Conservation (phyloP, 106 monocot genomes). For the Dendrobium chrysotoxum region DNA sequence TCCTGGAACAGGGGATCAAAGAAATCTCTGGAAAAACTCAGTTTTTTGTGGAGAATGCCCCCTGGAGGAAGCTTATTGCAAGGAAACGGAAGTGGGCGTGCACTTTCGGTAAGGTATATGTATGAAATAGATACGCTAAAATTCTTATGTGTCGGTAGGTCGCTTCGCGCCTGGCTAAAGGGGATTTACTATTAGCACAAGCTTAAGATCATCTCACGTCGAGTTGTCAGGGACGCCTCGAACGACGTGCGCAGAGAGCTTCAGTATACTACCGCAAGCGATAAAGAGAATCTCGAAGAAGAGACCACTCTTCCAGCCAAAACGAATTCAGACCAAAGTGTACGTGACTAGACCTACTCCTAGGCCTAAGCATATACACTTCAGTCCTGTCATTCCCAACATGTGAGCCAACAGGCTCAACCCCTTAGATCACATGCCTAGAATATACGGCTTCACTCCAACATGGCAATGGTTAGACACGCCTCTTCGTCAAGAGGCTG, state of each 20-base stretch:
- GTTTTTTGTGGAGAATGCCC: constrained; percentile 14
- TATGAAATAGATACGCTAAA: constrained; percentile 5
- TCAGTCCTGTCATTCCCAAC: background rate
- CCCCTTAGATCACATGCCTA: constrained; percentile 1
- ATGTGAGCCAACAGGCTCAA: constrained; percentile 5
- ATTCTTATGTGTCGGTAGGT: background rate
- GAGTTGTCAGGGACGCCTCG: too few relatives aligned
- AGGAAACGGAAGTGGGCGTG: constrained; percentile 7
- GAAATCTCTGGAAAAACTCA: background rate
- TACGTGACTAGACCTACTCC: constrained; percentile 3
- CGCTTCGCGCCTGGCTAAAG: background rate
- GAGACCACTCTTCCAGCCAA: background rate
- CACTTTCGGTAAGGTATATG: constrained; percentile 7
- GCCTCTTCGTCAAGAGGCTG: background rate
- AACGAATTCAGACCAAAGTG: background rate
- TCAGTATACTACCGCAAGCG: too few relatives aligned
- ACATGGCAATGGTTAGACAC: background rate
- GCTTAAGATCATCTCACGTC: background rate
- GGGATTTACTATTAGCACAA: background rate
- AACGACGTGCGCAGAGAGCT: too few relatives aligned
- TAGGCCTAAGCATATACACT: constrained; percentile 4
- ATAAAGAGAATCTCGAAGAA: background rate
- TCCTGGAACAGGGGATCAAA: constrained; percentile 12
- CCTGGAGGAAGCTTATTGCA: background rate
- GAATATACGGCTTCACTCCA: background rate